Base-by-base conservation (phyloP, 2,329 filamentous ascomycete species). In the Chrysoporthe puriensis region DNA sequence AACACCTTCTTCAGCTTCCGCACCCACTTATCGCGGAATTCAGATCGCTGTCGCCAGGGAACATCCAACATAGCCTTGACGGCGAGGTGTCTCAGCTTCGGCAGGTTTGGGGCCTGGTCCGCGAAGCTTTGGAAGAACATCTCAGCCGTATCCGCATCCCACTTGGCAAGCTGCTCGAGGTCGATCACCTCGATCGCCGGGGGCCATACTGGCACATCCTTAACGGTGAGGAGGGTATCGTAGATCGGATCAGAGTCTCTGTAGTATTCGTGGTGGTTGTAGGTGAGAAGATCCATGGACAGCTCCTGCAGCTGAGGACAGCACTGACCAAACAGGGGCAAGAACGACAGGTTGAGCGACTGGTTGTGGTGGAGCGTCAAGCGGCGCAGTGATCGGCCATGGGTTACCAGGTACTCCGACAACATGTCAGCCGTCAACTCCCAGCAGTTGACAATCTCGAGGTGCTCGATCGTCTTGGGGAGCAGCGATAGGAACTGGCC, bases 361-460 rank as follows among this genome's bases (percentile, higher is more conserved):
- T 92, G 89, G 73, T 97, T 97, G 78, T 97, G 91, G 64, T 90
- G 87, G 5, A 97, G 81, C 1, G 84, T 85, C 8, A 98, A 83
- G 48, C 86, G 85, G 63, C 85, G 85, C 32, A 98, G 80, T n/a
- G 86, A 80, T 32, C 81, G 78, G 0, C 94, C 94, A 73, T 92
- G 88, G 0, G 85, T 85, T 6, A 82, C 75, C 52, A 97, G 83
- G 73, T 91, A 97, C 0, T 78, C 76, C 36, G 83, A 80, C 32
- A 97, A 79, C 68, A 89, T 85, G 4, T 88, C 84, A 0, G 92
- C 90, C 4, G 84, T 88, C 11, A 97, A 79, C 70, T 91, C 88
- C 79, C 90, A 90, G 74, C 94, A 97, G 73, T 96, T 95, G 71
- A 89, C 87, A 18, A 97, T 81, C 71, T 90, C 90, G 3, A 98